Conservation (phyloP, 805 yeast species). For the Monosporozyma aerobia region DNA sequence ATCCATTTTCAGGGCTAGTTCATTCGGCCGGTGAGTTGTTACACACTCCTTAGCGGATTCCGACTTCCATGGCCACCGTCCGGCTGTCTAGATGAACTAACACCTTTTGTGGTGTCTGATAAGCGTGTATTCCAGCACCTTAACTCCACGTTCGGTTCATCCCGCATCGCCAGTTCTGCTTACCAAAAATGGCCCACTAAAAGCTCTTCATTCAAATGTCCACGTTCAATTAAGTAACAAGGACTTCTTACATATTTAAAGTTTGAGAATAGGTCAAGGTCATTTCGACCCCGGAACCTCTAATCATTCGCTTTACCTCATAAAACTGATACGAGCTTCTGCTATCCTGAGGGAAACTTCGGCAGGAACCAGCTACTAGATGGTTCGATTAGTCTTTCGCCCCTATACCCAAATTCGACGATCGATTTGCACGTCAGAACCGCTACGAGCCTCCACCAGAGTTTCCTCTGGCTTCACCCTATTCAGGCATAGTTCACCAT, state of each 20-base stretch:
- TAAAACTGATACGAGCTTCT: not conserved
- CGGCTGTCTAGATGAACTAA: conserved; percentile 39
- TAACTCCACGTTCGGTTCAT: conserved; percentile 36
- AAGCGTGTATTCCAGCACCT: conserved; percentile 37
- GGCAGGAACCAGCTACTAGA: not conserved
- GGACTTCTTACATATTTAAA: not conserved
- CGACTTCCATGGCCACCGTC: conserved; percentile 47
- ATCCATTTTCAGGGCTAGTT: conserved; percentile 37
- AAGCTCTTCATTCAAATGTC: conserved; percentile 30
- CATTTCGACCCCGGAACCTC: not conserved
- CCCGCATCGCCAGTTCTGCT: conserved; percentile 42
- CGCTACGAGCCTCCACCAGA: conserved; percentile 40
- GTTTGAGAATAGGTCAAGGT: not conserved
- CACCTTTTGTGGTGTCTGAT: conserved; percentile 39
- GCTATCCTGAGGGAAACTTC: not conserved
- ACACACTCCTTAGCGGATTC: conserved; percentile 49
- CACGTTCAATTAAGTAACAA: not conserved
- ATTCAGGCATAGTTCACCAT: conserved; percentile 39
- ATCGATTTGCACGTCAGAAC: conserved; percentile 39
- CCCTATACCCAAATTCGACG: conserved; percentile 36
- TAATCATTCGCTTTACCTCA: not conserved
- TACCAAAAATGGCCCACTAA: conserved; percentile 40
- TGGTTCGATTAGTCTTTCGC: not conserved
- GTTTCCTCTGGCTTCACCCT: conserved; percentile 39
- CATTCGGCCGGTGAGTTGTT: conserved; percentile 46